Evolutionary conservation across 805 yeast species (phyloP), one percentile per base, ranked within the genome.

Genomic region (Zygosaccharomyces kombuchaensis): DNA sequence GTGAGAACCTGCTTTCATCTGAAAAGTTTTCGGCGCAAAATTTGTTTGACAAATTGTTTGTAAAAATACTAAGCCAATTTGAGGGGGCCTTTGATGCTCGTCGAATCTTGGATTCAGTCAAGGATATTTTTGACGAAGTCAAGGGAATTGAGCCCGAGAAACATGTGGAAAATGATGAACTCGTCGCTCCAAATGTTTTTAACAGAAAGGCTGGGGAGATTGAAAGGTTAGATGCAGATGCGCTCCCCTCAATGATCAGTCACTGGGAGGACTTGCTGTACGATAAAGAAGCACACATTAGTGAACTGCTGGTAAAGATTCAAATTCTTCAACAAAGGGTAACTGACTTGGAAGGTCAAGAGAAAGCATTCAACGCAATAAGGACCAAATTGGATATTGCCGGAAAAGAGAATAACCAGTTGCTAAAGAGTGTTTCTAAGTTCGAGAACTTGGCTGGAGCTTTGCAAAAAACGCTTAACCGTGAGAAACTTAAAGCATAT

Each of bases 241-340:
- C 16, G 16, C 16, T 29, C 32, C 7, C 13, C 26, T 9, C 32
- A n/a, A 13, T 32, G 8, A 43, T 23, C 12, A 22, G 37, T 2
- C 50, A 43, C 7, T 19, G 19, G 41, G 36, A 34, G 12, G 19
- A 5, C 13, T 27, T n/a, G 16, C 12, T 29, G 2, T 14, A 43
- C 23, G 17, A 34, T 13, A 48, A 55, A 50, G 54, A 55, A 9
- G 31, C 34, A 5, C 17, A 51, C 10, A 58, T 77, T 12, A 72
- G 71, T 30, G 80, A 78, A 38, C 60, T 75, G 10, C 60, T 65
- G 9, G 58, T 78, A 44, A 77, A 75, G 50, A 65, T 78, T 8
- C 62, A 68, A 7, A 65, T 77, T 1, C 56, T 78, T 30, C 73
- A 76, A 49, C 65, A 68, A 5, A 76, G 74, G 50, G 59, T 78